These are phyloP conservation scores for Ulmus americana DNA, from an alignment of 331 rosid species.

Conservation along the genomic window DNA sequence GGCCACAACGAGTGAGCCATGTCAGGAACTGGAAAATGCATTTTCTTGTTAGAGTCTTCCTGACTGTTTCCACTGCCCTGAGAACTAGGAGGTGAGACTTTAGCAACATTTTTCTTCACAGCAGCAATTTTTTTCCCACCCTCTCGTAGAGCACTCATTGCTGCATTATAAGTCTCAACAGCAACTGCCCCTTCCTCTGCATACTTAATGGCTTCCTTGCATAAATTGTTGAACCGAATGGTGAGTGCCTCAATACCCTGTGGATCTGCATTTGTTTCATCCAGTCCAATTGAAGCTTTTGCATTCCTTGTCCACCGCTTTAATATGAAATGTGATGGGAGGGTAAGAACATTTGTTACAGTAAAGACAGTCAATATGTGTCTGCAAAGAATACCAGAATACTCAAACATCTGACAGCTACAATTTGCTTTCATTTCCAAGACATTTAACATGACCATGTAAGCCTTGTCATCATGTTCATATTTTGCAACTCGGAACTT, in stretches of 20 bases:
- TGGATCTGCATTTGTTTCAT: constrained; percentile 38
- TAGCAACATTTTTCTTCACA: constrained; percentile 53
- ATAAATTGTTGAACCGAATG: constrained; percentile 55
- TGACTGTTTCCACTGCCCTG: constrained; percentile 43
- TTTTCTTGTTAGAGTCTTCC: constrained; percentile 47
- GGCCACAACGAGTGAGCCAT: constrained; percentile 47
- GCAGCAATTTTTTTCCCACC: constrained; percentile 40
- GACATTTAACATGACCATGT: constrained; percentile 43
- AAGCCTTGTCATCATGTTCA: constrained; percentile 58
- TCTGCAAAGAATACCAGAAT: constrained; percentile 62
- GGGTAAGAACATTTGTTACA: constrained; percentile 75
- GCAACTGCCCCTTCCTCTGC: constrained; percentile 68
- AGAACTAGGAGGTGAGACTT: constrained; percentile 34
- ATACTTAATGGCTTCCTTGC: constrained; percentile 61
- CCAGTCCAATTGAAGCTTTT: constrained; percentile 31
- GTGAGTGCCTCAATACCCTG: constrained; percentile 46
- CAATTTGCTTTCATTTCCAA: constrained; percentile 52
- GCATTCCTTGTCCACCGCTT: constrained; percentile 78
- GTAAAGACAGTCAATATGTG: constrained; percentile 73
- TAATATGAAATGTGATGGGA: constrained; percentile 59
- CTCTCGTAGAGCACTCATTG: constrained; percentile 50
- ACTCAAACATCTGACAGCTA: constrained; percentile 86
- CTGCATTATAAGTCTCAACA: constrained; percentile 57
- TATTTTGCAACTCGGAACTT: constrained; percentile 70
- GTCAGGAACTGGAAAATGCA: constrained; percentile 35